Evolutionary conservation across 805 yeast genomes (phyloP), one percentile per base, ranked within the genome.

Genomic region (Kuraishia molischiana): DNA sequence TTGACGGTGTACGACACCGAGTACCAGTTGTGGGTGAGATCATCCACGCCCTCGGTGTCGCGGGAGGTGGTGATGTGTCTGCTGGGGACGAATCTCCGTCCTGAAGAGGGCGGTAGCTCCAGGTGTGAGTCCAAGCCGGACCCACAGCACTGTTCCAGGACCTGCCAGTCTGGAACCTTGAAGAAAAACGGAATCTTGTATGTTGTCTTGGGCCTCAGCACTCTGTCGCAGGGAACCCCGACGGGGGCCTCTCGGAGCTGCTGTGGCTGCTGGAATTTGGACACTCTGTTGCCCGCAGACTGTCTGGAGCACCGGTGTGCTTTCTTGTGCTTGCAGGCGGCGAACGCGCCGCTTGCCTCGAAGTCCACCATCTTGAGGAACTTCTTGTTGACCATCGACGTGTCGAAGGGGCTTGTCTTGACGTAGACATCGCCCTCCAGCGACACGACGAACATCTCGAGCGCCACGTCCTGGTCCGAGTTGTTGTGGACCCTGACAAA

Each of bases 281-380:
- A 8, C 17, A 11, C 17, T 8, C 31, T 14, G 13, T 14, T 9
- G 31, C 17, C 17, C 13, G 13, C 31, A 14, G 31, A 11, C 5
- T 9, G 6, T 14, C 5, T 28, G 6, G 13, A 5, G 17, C 8
- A 5, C 13, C 13, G 13, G 17, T 28, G 31, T 8, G 11, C 8
- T 8, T 11, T 8, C 11, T 39, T 45, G 4, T 39, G 39, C 10
- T 8, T 22, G 8, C 11, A 8, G 19, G 43, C 44, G 17, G 38
- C 39, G 24, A 40, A 35, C 15, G 46, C 24, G 17, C 47, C 43
- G 26, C 47, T 42, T 8, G 52, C 46, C 20, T 37, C 37, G 39
- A 64, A 62, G 44, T 64, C 70, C 38, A 61, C 53, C 68, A 64
- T 64, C 40, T 61, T 61, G 33, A 64, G 45, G 40, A 63, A 61